Evolutionary conservation across 345 rosid species (phyloP).

Genomic region (Populus simonii): DNA sequence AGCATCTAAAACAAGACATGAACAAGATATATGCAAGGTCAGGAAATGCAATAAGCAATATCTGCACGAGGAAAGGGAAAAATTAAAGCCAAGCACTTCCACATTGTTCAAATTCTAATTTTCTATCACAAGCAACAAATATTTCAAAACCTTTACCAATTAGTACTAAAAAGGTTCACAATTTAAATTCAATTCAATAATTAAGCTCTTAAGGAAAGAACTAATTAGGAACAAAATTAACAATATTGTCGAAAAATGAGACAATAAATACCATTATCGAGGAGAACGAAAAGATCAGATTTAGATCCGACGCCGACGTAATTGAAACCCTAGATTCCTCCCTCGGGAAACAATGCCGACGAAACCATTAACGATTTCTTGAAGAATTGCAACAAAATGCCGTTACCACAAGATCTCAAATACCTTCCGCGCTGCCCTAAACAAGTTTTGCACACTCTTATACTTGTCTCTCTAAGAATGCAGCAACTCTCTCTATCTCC

Average conservation of each 20-base stretch:
- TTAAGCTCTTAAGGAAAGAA: not conserved
- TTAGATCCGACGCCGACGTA: slow-evolving; percentile 29
- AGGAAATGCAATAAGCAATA: not conserved
- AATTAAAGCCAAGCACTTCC: not conserved
- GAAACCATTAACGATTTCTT: slow-evolving; percentile 5
- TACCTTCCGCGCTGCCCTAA: not conserved
- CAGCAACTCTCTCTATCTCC: not conserved
- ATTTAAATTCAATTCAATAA: not conserved
- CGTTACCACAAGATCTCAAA: slow-evolving; percentile 8
- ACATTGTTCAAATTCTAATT: no score
- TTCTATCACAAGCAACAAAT: not conserved
- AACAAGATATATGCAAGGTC: not conserved
- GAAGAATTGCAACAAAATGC: slow-evolving; percentile 16
- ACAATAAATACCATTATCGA: slow-evolving; percentile 32
- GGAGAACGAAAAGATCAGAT: slow-evolving; percentile 13
- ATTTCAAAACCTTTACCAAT: not conserved
- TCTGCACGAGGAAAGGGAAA: not conserved
- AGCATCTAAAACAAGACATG: not conserved
- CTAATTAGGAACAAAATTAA: not conserved
- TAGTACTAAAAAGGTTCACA: not conserved
- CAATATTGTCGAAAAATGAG: not conserved
- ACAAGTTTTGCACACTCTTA: not conserved
- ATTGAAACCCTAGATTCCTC: slow-evolving; percentile 26
- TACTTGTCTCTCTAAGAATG: not conserved
- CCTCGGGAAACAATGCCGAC: slow-evolving; percentile 12